Conservation (phyloP, 345 rosid genomes). For the Syzygium aqueum region DNA sequence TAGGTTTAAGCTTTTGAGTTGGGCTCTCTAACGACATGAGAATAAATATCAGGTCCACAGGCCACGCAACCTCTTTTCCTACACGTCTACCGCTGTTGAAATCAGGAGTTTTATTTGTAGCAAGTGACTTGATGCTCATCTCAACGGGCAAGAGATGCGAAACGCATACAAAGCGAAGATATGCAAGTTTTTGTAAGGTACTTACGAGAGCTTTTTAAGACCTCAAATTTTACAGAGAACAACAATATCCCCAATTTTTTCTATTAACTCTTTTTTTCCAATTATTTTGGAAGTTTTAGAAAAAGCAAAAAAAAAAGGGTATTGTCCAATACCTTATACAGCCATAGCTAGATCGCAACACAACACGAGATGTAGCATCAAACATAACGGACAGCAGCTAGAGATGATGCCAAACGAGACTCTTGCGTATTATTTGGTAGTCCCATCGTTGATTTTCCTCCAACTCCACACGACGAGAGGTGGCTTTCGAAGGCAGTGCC, state of each 20-base stretch:
- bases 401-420: not conserved
- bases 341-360: not conserved
- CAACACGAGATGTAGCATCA: not conserved
- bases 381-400: not conserved
- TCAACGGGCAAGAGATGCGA: not conserved
- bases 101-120: not conserved
- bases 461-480: not conserved
- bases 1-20: not conserved
- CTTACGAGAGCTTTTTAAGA: not conserved
- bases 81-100: not conserved
- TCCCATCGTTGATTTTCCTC: not conserved
- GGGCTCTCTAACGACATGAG: not conserved
- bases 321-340: not conserved
- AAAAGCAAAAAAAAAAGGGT: not conserved
- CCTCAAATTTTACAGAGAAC: not conserved
- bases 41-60: not conserved
- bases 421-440: not conserved
- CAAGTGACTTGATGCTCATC: not conserved
- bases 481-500: not conserved
- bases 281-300: not conserved
- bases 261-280: not conserved
- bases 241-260: not conserved
- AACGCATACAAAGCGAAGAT: not conserved
- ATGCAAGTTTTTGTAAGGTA: not conserved
- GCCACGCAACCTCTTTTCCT: not conserved